Percentiles rank a stretch among this genome's conserved stretches.
Conservation (phyloP, 306 rosid genomes). For the Heteromeles arbutifolia region DNA sequence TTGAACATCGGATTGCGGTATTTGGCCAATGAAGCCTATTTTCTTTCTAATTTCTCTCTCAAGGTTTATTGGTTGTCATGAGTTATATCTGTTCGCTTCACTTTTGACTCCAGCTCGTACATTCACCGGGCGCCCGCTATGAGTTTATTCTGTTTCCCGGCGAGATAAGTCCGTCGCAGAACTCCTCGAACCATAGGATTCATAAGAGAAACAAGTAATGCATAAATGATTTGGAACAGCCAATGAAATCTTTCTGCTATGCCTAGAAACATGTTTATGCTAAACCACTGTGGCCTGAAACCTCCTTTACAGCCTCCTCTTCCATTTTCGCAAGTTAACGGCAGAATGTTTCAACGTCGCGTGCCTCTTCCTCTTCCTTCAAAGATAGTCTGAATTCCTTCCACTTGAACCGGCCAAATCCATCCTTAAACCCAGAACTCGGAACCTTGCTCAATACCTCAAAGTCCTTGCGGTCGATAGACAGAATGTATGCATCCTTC, state of each 20-base stretch:
- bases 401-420: slow-evolving; percentile 52
- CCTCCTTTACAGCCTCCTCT: slow-evolving; percentile 55
- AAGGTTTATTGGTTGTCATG: too few species aligned
- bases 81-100: too few species aligned
- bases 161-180: too few species aligned
- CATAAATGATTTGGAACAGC: not conserved
- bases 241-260: not conserved
- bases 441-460: slow-evolving; percentile 58
- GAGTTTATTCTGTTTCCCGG: too few species aligned
- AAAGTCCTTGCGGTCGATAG: slow-evolving; percentile 78
- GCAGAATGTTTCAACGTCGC: slow-evolving; percentile 55
- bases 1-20: not conserved
- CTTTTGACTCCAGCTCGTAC: too few species aligned
- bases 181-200: too few species aligned
- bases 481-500: slow-evolving; percentile 66
- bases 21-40: not conserved
- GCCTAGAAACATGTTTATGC: slow-evolving; percentile 5
- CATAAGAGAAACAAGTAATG: not conserved
- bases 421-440: slow-evolving; percentile 38
- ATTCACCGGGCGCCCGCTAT: too few species aligned
- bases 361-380: slow-evolving; percentile 64
- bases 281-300: slow-evolving; percentile 64
- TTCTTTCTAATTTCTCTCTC: not conserved
- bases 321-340: slow-evolving; percentile 77
- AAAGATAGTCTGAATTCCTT: slow-evolving; percentile 60